phyloP scores from a whole-genome alignment of 2,329 filamentous ascomycete genomes.

The Cercospora sojina region DNA sequence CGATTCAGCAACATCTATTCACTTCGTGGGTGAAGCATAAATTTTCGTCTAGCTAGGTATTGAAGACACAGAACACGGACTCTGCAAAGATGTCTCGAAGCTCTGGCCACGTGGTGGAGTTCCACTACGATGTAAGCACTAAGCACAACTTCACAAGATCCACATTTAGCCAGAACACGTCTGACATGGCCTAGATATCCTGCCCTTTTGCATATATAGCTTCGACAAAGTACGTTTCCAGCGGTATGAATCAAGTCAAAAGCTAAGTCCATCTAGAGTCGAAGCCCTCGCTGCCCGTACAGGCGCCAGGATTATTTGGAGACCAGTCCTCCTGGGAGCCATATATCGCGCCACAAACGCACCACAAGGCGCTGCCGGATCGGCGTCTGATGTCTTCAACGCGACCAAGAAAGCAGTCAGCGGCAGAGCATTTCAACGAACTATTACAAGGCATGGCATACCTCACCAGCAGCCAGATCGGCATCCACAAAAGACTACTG shows the following conservation, averaged over 20 bases:
- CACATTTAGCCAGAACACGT: neutral
- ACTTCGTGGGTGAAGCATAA: neutral
- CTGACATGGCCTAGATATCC: slow-evolving; percentile 20
- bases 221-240: slow-evolving; percentile 22
- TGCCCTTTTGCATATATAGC: slow-evolving; percentile 30
- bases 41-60: neutral
- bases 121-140: slow-evolving; percentile 29
- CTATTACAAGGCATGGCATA: slow-evolving; percentile 20
- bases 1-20: neutral
- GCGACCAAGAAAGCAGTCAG: slow-evolving; percentile 28
- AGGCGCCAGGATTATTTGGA: slow-evolving; percentile 21
- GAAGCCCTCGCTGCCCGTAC: slow-evolving; percentile 25
- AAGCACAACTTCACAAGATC: no score
- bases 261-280: slow-evolving; percentile 16
- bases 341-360: slow-evolving; percentile 29
- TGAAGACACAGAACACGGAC: neutral
- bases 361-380: slow-evolving; percentile 29
- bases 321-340: slow-evolving; percentile 29
- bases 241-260: neutral
- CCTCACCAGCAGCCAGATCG: slow-evolving; percentile 23
- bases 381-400: slow-evolving; percentile 30
- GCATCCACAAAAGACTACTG: slow-evolving; percentile 29
- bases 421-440: slow-evolving; percentile 23
- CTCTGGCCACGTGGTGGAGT: slow-evolving; percentile 21
- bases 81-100: neutral